Percentiles rank a stretch among this genome's conserved stretches.
These are phyloP conservation scores for Caloboletus firmus DNA, from an alignment of 1,284 basidiomycete genomes.

Conservation along the genomic window DNA sequence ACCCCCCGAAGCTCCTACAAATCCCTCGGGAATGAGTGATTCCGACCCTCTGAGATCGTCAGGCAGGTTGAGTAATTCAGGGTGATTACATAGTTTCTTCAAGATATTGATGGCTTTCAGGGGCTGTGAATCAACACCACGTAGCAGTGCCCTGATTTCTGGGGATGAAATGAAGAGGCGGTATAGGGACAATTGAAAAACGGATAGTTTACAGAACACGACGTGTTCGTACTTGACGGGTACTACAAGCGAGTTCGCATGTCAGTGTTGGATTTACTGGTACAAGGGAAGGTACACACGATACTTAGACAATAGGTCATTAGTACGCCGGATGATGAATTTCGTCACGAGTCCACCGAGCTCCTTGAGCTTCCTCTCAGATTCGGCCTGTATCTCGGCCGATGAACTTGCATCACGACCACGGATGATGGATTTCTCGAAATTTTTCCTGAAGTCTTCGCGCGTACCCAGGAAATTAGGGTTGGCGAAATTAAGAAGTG, in stretches of 20 bases:
- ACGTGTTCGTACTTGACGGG: constrained; percentile 99
- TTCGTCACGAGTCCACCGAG: constrained; percentile 89
- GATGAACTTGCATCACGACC: constrained; percentile 92
- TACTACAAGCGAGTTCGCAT: constrained; percentile 51
- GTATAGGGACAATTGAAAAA: constrained; percentile 89
- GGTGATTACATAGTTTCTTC: constrained; percentile 98
- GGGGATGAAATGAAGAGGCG: constrained; percentile 93
- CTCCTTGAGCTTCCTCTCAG: constrained; percentile 92
- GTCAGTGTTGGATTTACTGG: constrained; percentile 1
- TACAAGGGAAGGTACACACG: constrained; percentile 50
- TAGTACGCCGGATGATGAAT: constrained; percentile 97
- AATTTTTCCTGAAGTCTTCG: constrained; percentile 94
- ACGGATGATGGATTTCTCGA: constrained; percentile 90
- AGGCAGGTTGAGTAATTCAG: constrained; percentile 87
- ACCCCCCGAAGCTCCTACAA: constrained; percentile 53
- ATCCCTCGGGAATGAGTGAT: constrained; percentile 81
- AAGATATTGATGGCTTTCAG: constrained; percentile 96
- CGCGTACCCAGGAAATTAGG: constrained; percentile 93
- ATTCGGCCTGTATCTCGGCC: constrained; percentile 77
- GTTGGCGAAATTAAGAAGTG: constrained; percentile 94
- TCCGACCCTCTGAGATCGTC: constrained; percentile 88
- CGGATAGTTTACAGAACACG: constrained; percentile 91
- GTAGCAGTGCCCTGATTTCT: constrained; percentile 88
- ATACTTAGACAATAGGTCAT: constrained; percentile 97
- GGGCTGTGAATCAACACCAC: constrained; percentile 91